Evolutionary conservation across 192 early-diverging fungal genomes (phyloP).

Genomic region (Dimargaris cristalligena): DNA sequence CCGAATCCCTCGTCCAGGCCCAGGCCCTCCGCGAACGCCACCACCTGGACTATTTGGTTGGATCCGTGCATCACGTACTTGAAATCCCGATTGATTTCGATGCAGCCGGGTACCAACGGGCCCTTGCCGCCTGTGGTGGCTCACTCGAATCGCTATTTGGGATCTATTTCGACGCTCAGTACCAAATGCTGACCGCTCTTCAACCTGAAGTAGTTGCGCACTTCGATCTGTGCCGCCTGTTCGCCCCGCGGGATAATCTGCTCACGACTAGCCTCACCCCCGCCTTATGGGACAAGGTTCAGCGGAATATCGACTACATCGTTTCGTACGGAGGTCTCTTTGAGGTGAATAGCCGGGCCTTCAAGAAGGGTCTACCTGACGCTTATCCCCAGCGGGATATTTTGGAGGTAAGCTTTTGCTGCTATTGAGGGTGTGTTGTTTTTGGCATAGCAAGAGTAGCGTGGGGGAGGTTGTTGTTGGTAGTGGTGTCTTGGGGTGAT

Average conservation of each 20-base stretch:
- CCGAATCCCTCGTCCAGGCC: constrained; percentile 29
- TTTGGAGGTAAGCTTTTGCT: constrained; percentile 33
- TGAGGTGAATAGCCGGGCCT: constrained; percentile 86
- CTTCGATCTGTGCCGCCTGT: constrained; percentile 87
- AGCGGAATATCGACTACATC: constrained; percentile 70
- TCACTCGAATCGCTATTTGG: constrained; percentile 37
- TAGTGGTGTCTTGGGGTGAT: no score
- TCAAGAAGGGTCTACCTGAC: constrained; percentile 68
- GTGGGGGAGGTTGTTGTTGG: background rate
- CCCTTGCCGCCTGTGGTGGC: constrained; percentile 17
- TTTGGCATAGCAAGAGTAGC: background rate
- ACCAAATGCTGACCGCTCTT: constrained; percentile 45
- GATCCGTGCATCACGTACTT: constrained; percentile 79
- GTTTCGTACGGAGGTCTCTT: constrained; percentile 70
- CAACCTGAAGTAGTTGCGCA: constrained; percentile 83
- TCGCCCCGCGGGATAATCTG: constrained; percentile 35
- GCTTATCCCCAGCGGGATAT: constrained; percentile 85
- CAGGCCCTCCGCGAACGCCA: constrained; percentile 26
- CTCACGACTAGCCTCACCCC: constrained; percentile 14
- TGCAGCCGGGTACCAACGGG: constrained; percentile 30
- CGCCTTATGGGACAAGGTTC: constrained; percentile 30
- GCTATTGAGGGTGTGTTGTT: background rate
- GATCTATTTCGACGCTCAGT: constrained; percentile 82
- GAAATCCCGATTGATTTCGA: constrained; percentile 76
- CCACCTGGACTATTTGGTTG: constrained; percentile 72